Evolutionary conservation across 768 basidiomycete species (phyloP).

Genomic region (Tricholomella constricta): DNA sequence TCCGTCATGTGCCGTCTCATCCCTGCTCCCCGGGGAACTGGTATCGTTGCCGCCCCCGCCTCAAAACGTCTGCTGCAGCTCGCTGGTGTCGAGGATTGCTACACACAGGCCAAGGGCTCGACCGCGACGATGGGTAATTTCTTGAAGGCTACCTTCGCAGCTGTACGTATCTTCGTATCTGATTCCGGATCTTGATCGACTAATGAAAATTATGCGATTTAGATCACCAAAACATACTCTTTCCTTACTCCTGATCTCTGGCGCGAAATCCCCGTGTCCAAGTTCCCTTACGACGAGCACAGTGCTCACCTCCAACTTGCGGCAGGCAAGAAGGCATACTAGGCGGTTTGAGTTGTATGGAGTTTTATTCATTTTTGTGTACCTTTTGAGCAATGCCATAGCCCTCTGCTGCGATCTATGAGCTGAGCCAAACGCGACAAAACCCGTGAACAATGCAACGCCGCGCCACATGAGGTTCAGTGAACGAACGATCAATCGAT

Average conservation of each 20-base stretch:
- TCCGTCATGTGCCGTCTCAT: conserved; percentile 99
- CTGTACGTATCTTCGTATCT: conserved; percentile 49
- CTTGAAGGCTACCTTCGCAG: conserved; percentile 95
- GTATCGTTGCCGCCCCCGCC: conserved; percentile 98
- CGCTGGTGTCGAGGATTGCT: conserved; percentile 96
- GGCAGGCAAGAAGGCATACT: conserved; percentile 78
- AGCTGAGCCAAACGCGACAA: no score
- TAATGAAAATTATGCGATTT: background rate
- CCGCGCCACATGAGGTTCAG: no score
- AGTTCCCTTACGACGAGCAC: conserved; percentile 94
- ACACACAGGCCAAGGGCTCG: conserved; percentile 97
- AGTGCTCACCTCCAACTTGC: conserved; percentile 87
- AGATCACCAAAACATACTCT: conserved; percentile 98
- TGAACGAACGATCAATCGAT: no score
- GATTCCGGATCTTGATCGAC: conserved; percentile 1
- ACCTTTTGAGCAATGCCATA: conserved; percentile 15
- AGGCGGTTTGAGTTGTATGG: conserved; percentile 11
- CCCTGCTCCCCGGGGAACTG: conserved; percentile 97
- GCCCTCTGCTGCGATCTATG: background rate
- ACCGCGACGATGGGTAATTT: conserved; percentile 99
- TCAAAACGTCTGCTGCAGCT: conserved; percentile 96
- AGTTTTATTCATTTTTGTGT: conserved; percentile 14
- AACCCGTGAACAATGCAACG: no score
- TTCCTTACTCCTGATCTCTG: conserved; percentile 99
- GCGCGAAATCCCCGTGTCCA: conserved; percentile 90